phyloP scores from a whole-genome alignment of 2,329 filamentous ascomycete species.

The Hymenoscyphus infarciens region DNA sequence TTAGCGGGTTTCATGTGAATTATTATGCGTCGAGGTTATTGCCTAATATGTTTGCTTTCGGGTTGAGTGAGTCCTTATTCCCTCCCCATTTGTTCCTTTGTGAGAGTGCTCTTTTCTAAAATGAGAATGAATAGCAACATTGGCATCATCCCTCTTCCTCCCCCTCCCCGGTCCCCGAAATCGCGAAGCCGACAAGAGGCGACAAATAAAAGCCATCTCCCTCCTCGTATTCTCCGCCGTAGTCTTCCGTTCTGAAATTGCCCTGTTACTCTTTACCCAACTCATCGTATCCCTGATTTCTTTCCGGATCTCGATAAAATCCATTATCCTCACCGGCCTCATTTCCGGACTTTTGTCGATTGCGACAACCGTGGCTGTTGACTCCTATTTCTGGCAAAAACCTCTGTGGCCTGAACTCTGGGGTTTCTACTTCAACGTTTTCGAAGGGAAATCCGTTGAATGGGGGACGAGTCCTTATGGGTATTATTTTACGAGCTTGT shows the following conservation, averaged over 20 bases:
- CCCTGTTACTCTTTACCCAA: constrained; percentile 70
- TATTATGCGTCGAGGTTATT: constrained; percentile 91
- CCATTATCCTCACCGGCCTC: constrained; percentile 63
- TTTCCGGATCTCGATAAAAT: constrained; percentile 48
- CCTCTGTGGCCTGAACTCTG: constrained; percentile 85
- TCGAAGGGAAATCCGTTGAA: constrained; percentile 75
- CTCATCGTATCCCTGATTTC: constrained; percentile 60
- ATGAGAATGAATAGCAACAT: constrained; percentile 50
- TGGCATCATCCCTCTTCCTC: constrained; percentile 49
- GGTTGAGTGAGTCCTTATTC: constrained; percentile 65
- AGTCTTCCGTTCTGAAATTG: constrained; percentile 86
- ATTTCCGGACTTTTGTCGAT: constrained; percentile 65
- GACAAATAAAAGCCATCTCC: constrained; percentile 63
- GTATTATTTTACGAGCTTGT: constrained; percentile 78
- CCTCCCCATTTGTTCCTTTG: constrained; percentile 6
- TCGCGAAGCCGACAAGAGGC: constrained; percentile 37
- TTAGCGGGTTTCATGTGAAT: constrained; percentile 84
- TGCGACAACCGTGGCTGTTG: constrained; percentile 66
- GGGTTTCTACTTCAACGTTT: constrained; percentile 87
- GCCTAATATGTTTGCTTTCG: constrained; percentile 96
- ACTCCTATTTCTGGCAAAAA: constrained; percentile 92
- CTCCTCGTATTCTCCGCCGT: constrained; percentile 76
- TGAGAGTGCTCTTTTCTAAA: no score
- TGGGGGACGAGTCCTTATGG: constrained; percentile 88
- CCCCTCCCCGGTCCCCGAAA: constrained; percentile 41